Conservation (phyloP, 805 yeast species). For the Cyberlindnera maclurae region DNA sequence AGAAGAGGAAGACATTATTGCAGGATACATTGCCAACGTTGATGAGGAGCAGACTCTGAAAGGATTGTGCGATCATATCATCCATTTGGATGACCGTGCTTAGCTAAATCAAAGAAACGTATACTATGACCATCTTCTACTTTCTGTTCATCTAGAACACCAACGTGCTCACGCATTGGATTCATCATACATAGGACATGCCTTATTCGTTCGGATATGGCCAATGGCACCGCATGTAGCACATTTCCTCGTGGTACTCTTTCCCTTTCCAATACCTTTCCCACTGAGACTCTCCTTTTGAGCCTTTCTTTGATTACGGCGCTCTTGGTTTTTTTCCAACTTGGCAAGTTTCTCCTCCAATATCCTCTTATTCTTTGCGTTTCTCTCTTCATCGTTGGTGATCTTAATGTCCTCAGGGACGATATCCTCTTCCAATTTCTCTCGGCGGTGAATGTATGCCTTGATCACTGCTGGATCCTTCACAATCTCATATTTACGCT, state of each 20-base stretch:
- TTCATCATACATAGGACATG: conserved; percentile 83
- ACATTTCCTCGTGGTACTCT: conserved; percentile 64
- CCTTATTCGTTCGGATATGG: conserved; percentile 80
- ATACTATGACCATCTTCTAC: neutral
- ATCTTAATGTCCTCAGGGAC: conserved; percentile 69
- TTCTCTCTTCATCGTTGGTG: conserved; percentile 79
- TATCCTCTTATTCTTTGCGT: conserved; percentile 66
- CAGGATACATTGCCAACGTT: conserved; percentile 19
- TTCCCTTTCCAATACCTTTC: conserved; percentile 26
- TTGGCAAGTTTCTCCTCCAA: conserved; percentile 80
- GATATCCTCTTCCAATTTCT: conserved; percentile 53
- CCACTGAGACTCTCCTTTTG: conserved; percentile 30
- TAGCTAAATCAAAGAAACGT: neutral
- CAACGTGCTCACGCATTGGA: conserved; percentile 14
- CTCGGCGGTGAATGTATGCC: conserved; percentile 71
- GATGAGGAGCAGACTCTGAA: conserved; percentile 10
- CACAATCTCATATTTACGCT: conserved; percentile 69
- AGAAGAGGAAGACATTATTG: conserved; percentile 22
- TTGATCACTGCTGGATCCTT: conserved; percentile 83
- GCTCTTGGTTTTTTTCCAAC: conserved; percentile 68
- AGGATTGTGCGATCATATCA: conserved; percentile 19
- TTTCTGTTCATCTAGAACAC: neutral
- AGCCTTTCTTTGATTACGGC: conserved; percentile 51
- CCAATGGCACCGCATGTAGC: conserved; percentile 95
- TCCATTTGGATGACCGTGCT: conserved; percentile 16